These are phyloP conservation scores for Pseudozyma hubeiensis DNA, from an alignment of 1,284 basidiomycete species.

Conservation along the genomic window DNA sequence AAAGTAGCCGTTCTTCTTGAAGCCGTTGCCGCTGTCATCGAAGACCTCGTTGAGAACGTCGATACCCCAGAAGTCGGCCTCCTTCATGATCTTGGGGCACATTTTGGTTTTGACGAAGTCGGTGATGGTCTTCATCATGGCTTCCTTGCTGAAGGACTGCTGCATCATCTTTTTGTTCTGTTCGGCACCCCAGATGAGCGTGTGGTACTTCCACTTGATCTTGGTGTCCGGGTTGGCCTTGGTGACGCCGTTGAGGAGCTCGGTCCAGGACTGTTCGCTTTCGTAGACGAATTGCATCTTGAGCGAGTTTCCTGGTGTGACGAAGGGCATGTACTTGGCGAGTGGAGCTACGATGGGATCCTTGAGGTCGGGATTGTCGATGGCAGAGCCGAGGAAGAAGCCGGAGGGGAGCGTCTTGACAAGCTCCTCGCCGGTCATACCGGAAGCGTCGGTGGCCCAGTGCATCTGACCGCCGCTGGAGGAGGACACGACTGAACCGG, in stretches of 20 bases:
- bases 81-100: slow-evolving; percentile 50
- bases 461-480: slow-evolving; percentile 31
- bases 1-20: slow-evolving; percentile 51
- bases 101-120: slow-evolving; percentile 43
- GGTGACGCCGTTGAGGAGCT: slow-evolving; percentile 24
- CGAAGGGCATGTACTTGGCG: slow-evolving; percentile 27
- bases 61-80: slow-evolving; percentile 45
- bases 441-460: slow-evolving; percentile 38
- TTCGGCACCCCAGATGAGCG: slow-evolving; percentile 42
- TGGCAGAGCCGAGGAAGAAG: slow-evolving; percentile 35
- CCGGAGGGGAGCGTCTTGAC: slow-evolving; percentile 19
- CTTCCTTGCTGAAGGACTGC: slow-evolving; percentile 37
- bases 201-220: slow-evolving; percentile 42
- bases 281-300: slow-evolving; percentile 41
- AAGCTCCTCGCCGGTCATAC: slow-evolving; percentile 38
- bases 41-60: slow-evolving; percentile 53
- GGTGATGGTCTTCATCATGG: slow-evolving; percentile 49
- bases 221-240: slow-evolving; percentile 10
- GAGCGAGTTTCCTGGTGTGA: slow-evolving; percentile 34
- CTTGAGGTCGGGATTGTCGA: slow-evolving; percentile 43
- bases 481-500: background rate
- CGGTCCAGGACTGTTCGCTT: slow-evolving; percentile 33
- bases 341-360: slow-evolving; percentile 15
- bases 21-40: slow-evolving; percentile 33
- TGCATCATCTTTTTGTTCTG: slow-evolving; percentile 36